Evolutionary conservation across 108 stramenopile genomes (phyloP), one percentile per base, ranked within the genome.

Genomic region (Pseudonitzschia pungens): DNA sequence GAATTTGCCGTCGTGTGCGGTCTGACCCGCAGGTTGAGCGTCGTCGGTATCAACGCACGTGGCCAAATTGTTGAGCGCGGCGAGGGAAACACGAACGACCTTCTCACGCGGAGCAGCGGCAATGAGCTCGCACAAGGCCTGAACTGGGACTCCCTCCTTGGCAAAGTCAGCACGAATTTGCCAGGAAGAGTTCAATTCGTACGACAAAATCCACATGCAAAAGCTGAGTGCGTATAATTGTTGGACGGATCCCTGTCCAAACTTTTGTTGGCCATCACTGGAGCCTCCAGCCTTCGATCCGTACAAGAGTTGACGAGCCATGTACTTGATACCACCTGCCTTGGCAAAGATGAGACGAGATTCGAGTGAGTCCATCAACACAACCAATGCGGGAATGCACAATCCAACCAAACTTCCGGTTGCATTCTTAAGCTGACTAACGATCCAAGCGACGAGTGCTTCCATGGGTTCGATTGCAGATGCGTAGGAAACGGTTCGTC

Each of bases 201-300:
- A 97, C 28, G 94, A 93, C 60, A 97, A 74, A 26, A 93, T 84
- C 98, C 98, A 99, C 57, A 99, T 80, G 72, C 91, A 96, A 72
- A 99, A 99, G 68, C 81, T 65, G 33, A 99, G 81, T 80, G 97
- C 98, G 82, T 99, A 99, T 59, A 97, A 72, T 68, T 95, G 96
- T 77, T 99, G 98, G 18, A 96, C 93, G 27, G 89, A 86, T 15
- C 86, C 86, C 74, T 87, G 84, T 55, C 82, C 89, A 44, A 78
- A 75, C 52, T 87, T 81, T 42, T 87, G 81, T 6, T 83, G 62
- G 10, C 69, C 77, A 50, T 77, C 77, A 21, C 65, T 50, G 31
- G 77, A 53, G 24, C 77, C 57, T 33, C 54, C 57, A 57, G 78
- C 71, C 42, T 86, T 87, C 29, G 77, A 78, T 5, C 79, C 76